Evolutionary conservation across 495 filamentous ascomycete genomes (phyloP), one percentile per base, ranked within the genome.

Genomic region (Penicillium verhagenii): DNA sequence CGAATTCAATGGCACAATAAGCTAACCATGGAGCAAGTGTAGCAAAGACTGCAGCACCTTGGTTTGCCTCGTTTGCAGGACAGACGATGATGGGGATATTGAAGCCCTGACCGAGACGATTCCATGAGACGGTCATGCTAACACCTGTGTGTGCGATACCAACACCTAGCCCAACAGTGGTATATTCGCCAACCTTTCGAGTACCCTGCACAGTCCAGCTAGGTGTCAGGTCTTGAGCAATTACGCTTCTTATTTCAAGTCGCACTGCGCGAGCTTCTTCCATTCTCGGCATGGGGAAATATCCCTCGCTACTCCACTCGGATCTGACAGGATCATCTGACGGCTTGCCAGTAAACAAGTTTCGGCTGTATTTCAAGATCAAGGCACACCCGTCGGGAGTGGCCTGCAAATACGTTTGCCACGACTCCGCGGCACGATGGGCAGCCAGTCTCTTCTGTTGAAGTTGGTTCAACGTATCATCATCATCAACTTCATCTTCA

Each of bases 1-100:
- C 67, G 51, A 78, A 74, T 53, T 85, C 80, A 33, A 77, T 50
- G 0, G 76, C 77, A 13, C 79, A 74, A 47, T 84, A 78, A 16
- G 72, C 63, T 10, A 74, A 54, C 65, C 80, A 81, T 0, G 82
- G 80, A 8, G 78, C 56, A 26, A 81, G 54, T 6, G 74, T 62
- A 4, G 68, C 75, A 47, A 79, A 39, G 1, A 63, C 62, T 8
- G 76, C 73, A 16, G 73, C 58, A 26, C 70, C 68, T 13, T 60
- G 57, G 19, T 70, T 75, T 26, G 67, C 59, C 18, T 70, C 60
- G 3, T 72, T 69, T 3, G 72, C 49, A 8, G 78, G 57, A 24
- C 73, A 74, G 24, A 79, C 13, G 1, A 61, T 56, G 40, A 79
- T 67, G 5, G 76, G 76, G 18, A 79, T 16, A 29, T 60, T 69